Evolutionary conservation across 164 flowering plant species (phyloP), one percentile per base, ranked within the genome.

Genomic region (Houttuynia cordata): DNA sequence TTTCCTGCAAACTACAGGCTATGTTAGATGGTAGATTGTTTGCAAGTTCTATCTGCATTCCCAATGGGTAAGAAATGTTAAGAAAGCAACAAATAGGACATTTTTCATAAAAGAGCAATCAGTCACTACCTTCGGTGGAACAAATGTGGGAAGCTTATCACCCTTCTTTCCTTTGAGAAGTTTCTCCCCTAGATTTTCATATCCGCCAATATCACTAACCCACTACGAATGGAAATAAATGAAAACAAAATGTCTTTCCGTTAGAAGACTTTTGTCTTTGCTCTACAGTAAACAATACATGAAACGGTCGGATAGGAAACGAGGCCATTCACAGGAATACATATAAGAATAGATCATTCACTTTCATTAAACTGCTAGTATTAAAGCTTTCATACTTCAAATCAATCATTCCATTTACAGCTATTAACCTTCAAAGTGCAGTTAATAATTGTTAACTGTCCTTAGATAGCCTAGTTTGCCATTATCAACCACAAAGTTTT

Each of bases 121-220:
- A 20, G 9, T 49, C 21, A 34, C 30, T 68, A 91, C 97, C 92
- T 83, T 58, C 30, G 94, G 96, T 25, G 97, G 88, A 58, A 73
- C 72, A 63, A 78, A 91, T 0, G 76, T 77, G n/a, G 89, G 91
- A 61, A 91, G 91, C 40, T 83, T 68, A 39, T 76, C 78, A 37
- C 69, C 72, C 74, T 73, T 88, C 66, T 63, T 80, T 68, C 75
- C 69, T 55, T 70, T 80, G 49, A 91, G 80, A 71, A 91, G 88
- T 60, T 71, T 86, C 42, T 68, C 60, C 50, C 88, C 92, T 23
- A 91, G 79, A 61, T 61, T 78, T 71, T 91, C 81, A 62, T 74
- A 64, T 53, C 97, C 97, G 56, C 96, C 97, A 66, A 74, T 75
- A 24, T 91, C 88, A 20, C 80, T 76, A 45, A 88, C 70, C 97